Evolutionary conservation across 1,284 basidiomycete species (phyloP), one percentile per base, ranked within the genome.

Genomic region (Sporisorium reilianum): DNA sequence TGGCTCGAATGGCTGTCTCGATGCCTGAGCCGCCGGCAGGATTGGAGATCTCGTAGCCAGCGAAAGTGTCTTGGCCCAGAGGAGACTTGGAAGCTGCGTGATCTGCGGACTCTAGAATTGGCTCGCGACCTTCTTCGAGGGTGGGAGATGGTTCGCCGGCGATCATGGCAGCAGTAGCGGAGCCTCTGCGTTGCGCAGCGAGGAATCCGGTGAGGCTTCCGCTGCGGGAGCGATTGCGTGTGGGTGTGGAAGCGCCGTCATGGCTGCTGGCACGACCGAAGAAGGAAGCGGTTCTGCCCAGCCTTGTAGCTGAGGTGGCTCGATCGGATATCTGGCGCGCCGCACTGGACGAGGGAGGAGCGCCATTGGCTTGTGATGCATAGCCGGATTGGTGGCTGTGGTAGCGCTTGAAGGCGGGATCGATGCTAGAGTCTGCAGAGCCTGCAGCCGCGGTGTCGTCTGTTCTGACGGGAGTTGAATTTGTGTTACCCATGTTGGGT

Each of bases 201-300:
- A 66, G 42, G 49, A 71, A 71, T 16, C 73, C 62, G 6, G 73
- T 56, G 10, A 71, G 36, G 32, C 73, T 76, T 25, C 73, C 68
- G 51, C 73, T 76, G 23, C 73, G 73, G 5, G 68, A 64, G 12
- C 73, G 64, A 34, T 46, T 58, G 38, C 56, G 57, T 28, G 56
- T 60, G 3, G 61, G 68, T 2, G 68, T 68, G 2, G 66, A 55
- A 5, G 73, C 64, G 10, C 65, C 73, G 48, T 76, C 73, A n/a
- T 76, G 68, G 20, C 68, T 76, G 51, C 73, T 76, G 41, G 69
- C 63, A 12, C 73, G 64, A 16, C 68, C 73, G 25, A 76, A 76
- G 51, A 72, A 56, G 44, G 73, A 64, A 20, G 64, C 26, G 12
- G 64, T 65, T 11, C 64, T 57, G 14, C 57, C 62, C 10, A 68